phyloP scores from a whole-genome alignment of 1,284 basidiomycete species.

The Malassezia dermatis region DNA sequence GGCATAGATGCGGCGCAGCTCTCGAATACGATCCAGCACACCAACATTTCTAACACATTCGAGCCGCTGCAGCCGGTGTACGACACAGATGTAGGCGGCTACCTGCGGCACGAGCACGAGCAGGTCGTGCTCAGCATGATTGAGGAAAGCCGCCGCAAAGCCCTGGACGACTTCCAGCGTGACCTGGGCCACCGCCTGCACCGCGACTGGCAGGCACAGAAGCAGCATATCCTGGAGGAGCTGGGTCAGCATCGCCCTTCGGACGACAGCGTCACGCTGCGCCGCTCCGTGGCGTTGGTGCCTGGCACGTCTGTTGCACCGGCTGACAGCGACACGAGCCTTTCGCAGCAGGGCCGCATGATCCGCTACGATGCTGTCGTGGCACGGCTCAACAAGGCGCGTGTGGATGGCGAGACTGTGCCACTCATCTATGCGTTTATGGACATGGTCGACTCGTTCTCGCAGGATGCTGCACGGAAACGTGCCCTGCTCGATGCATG shows the following conservation, averaged over 20 bases:
- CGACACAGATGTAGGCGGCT: slow-evolving; percentile 73
- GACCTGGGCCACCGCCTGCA: slow-evolving; percentile 65
- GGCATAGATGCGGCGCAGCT: slow-evolving; percentile 75
- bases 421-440: slow-evolving; percentile 33
- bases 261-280: slow-evolving; percentile 10
- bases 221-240: slow-evolving; percentile 80
- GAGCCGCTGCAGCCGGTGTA: slow-evolving; percentile 75
- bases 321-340: slow-evolving; percentile 4
- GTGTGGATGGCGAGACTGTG: slow-evolving; percentile 27
- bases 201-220: slow-evolving; percentile 78
- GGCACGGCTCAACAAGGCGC: slow-evolving; percentile 34
- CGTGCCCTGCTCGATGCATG: slow-evolving; percentile 49
- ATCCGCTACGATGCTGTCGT: slow-evolving; percentile 40
- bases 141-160: slow-evolving; percentile 74
- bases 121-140: slow-evolving; percentile 87
- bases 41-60: slow-evolving; percentile 75
- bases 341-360: slow-evolving; percentile 41
- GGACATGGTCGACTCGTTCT: slow-evolving; percentile 24
- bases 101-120: slow-evolving; percentile 79
- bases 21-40: slow-evolving; percentile 65
- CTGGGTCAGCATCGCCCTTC: slow-evolving; percentile 54
- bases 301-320: slow-evolving; percentile 4
- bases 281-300: background rate
- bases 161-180: slow-evolving; percentile 72
- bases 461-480: slow-evolving; percentile 25